Percentiles rank a stretch among this genome's conserved stretches.
Conservation (phyloP, 2,329 filamentous ascomycete species). For the Monilinia vaccinii-corymbosi region DNA sequence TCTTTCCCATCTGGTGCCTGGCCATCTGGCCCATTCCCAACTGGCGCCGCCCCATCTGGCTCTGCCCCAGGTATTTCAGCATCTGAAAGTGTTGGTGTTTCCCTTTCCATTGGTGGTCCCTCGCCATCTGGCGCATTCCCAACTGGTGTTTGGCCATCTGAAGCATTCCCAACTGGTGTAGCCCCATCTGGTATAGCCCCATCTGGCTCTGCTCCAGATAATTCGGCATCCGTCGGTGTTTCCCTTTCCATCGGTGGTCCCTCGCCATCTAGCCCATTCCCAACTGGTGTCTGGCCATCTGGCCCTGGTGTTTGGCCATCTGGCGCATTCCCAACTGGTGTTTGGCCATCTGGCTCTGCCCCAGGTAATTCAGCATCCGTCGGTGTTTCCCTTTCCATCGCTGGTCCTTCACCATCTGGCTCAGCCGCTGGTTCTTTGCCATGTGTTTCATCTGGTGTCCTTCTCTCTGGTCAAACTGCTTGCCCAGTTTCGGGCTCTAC, state of each 20-base stretch:
- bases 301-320: too few relatives aligned
- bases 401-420: background rate
- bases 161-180: too few relatives aligned
- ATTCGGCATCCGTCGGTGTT: too few relatives aligned
- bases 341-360: background rate
- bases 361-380: background rate
- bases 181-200: background rate
- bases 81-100: background rate
- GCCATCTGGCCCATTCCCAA: background rate
- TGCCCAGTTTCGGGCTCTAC: background rate
- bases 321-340: background rate
- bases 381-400: background rate
- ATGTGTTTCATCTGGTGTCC: background rate
- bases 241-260: background rate
- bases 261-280: background rate
- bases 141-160: background rate
- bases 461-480: background rate
- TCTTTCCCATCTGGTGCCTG: background rate
- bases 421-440: background rate
- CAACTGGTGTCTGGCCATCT: background rate
- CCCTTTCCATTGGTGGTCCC: too few relatives aligned
- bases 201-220: background rate
- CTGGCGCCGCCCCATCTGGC: background rate
- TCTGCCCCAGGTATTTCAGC: background rate
- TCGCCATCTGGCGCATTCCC: background rate